Conservation (phyloP, 2,329 filamentous ascomycete genomes). For the Fusarium kyushuense region DNA sequence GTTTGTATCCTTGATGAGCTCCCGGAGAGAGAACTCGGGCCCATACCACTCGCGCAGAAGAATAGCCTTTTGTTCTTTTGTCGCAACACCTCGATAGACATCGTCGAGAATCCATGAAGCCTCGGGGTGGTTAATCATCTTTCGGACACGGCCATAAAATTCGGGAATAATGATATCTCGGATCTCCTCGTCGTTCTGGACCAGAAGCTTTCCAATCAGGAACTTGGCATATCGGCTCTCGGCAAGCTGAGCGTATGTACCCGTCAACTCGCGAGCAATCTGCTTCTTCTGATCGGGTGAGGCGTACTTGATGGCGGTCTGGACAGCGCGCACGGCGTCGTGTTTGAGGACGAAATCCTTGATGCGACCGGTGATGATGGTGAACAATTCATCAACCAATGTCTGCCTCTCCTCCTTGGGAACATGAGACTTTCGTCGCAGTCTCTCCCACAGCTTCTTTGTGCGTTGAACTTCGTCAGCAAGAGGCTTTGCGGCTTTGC, state of each 20-base stretch:
- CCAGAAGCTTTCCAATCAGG: slow-evolving; percentile 92
- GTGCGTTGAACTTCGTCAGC: slow-evolving; percentile 88
- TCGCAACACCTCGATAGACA: slow-evolving; percentile 90
- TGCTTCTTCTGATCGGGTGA: slow-evolving; percentile 84
- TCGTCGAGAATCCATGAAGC: slow-evolving; percentile 98
- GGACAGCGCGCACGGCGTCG: slow-evolving; percentile 94
- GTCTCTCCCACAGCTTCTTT: slow-evolving; percentile 96
- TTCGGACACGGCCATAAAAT: slow-evolving; percentile 93
- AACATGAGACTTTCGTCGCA: slow-evolving; percentile 93
- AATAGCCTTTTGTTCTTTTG: slow-evolving; percentile 84
- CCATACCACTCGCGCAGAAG: slow-evolving; percentile 97
- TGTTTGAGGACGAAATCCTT: slow-evolving; percentile 99
- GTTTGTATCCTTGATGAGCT: slow-evolving; percentile 65
- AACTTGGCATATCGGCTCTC: slow-evolving; percentile 99
- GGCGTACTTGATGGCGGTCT: slow-evolving; percentile 97
- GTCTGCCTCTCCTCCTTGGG: slow-evolving; percentile 88
- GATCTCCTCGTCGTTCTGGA: slow-evolving; percentile 90
- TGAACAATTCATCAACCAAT: slow-evolving; percentile 89
- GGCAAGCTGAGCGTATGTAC: slow-evolving; percentile 84
- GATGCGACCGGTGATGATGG: slow-evolving; percentile 89
- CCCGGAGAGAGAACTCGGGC: slow-evolving; percentile 88
- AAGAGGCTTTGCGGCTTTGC: slow-evolving; percentile 92
- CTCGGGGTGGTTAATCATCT: slow-evolving; percentile 95
- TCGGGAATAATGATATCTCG: slow-evolving; percentile 91
- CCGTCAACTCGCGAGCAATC: slow-evolving; percentile 88